Percentiles rank a stretch among this genome's conserved stretches.
phyloP scores from a whole-genome alignment of 23 red algal species.

The Gracilaria vermiculophylla region DNA sequence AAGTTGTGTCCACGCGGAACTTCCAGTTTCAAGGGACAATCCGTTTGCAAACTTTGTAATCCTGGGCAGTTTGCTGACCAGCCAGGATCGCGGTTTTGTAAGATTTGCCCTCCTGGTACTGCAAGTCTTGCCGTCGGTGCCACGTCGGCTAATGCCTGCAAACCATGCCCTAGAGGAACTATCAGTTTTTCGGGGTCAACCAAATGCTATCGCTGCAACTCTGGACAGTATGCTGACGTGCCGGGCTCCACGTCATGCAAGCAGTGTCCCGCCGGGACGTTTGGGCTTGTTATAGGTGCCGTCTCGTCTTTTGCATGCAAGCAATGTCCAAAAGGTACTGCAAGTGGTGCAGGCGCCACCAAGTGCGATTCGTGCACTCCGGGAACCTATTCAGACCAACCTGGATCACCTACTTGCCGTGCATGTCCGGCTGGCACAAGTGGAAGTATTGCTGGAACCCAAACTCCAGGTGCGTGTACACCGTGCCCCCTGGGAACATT shows the following conservation, averaged over 20 bases:
- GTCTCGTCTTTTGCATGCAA: background rate
- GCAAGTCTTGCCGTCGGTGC: background rate
- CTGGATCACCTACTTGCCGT: slow-evolving; percentile 17
- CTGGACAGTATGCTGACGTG: slow-evolving; percentile 20
- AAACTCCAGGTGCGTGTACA: background rate
- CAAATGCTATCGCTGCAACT: slow-evolving; percentile 20
- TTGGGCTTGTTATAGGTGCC: slow-evolving; percentile 20
- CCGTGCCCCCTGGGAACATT: slow-evolving; percentile 41
- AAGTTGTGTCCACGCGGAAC: slow-evolving; percentile 54
- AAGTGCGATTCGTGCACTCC: background rate
- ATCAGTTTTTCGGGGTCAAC: slow-evolving; percentile 41
- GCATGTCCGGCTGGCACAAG: slow-evolving; percentile 37
- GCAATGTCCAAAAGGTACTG: slow-evolving; percentile 11
- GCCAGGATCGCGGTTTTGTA: slow-evolving; percentile 4
- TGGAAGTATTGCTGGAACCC: background rate
- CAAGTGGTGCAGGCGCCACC: background rate
- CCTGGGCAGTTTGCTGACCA: slow-evolving; percentile 25
- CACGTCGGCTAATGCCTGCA: background rate
- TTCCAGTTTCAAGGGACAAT: slow-evolving; percentile 23
- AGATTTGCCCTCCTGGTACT: slow-evolving; percentile 18
- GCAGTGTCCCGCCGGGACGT: slow-evolving; percentile 52
- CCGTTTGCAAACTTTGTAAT: background rate
- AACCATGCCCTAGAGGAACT: slow-evolving; percentile 26
- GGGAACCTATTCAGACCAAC: slow-evolving; percentile 25
- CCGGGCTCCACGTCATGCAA: slow-evolving; percentile 29